These are phyloP conservation scores for Aquilaria malaccensis DNA, from an alignment of 345 rosid species.

Conservation along the genomic window DNA sequence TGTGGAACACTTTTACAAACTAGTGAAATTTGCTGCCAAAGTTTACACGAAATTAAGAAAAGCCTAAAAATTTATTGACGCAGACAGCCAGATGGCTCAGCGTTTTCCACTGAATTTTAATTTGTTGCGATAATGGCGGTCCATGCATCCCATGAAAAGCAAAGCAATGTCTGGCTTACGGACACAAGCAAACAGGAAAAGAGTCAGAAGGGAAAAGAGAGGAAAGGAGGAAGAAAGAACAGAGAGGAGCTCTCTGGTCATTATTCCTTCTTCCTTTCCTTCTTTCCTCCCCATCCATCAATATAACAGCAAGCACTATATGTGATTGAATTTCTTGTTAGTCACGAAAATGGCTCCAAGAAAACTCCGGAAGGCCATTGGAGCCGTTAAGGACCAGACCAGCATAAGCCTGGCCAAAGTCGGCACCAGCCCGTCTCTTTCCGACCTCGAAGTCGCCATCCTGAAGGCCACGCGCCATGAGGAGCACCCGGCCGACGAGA, in stretches of 20 bases:
- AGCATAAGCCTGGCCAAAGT: slow-evolving; percentile 89
- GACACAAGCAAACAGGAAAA: not conserved
- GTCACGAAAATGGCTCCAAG: slow-evolving; percentile 51
- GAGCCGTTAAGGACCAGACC: slow-evolving; percentile 82
- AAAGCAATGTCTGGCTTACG: not conserved
- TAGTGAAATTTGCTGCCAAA: no score
- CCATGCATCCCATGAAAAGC: not conserved
- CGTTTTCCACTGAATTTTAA: slow-evolving; percentile 1
- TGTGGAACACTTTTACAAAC: no score
- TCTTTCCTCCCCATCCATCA: not conserved
- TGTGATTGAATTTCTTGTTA: not conserved
- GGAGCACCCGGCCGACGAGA: slow-evolving; percentile 81
- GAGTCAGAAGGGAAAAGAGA: not conserved
- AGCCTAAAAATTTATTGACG: no score
- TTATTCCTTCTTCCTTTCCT: not conserved
- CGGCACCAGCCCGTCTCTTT: slow-evolving; percentile 46
- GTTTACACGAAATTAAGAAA: no score
- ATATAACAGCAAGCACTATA: not conserved
- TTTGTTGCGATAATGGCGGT: not conserved
- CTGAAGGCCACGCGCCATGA: slow-evolving; percentile 89
- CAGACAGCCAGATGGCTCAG: slow-evolving; percentile 1
- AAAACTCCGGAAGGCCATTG: slow-evolving; percentile 61
- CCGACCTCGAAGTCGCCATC: slow-evolving; percentile 80
- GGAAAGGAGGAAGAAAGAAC: not conserved
- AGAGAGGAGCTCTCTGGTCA: not conserved